A percentile compares a stretch with the other conserved stretches of the same genome.
Evolutionary conservation across 2,329 filamentous ascomycete genomes (phyloP).

Genomic region (Fusarium sp.): DNA sequence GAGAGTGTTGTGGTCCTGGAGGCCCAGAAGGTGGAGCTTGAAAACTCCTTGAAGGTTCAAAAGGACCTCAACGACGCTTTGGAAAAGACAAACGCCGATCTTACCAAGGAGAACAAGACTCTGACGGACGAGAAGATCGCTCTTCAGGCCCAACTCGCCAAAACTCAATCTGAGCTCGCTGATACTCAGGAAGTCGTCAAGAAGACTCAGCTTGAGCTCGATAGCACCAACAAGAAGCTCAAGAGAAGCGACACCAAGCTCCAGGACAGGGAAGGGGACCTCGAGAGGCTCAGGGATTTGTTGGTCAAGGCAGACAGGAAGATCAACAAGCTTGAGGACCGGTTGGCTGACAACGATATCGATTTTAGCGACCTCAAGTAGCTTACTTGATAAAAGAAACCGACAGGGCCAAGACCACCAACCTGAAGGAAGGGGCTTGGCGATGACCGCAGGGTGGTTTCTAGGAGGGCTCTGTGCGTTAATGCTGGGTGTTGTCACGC

Average conservation of each 20-base stretch:
- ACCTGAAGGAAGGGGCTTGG: neutral
- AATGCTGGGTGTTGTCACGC: neutral
- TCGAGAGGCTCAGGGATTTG: neutral
- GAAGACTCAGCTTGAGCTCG: neutral
- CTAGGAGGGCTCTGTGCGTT: neutral
- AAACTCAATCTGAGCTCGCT: neutral
- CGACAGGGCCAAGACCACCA: neutral
- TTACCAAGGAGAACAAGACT: neutral
- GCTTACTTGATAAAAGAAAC: neutral
- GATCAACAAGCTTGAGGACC: neutral
- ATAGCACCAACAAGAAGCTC: neutral
- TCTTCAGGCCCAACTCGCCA: neutral
- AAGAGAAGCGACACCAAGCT: neutral
- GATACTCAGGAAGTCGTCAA: neutral
- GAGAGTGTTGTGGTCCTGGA: neutral
- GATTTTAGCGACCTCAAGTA: neutral
- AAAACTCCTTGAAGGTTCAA: neutral
- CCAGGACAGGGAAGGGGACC: neutral
- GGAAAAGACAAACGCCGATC: neutral
- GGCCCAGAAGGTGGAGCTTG: neutral
- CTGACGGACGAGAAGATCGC: neutral
- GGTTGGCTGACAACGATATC: neutral
- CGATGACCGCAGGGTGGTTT: neutral
- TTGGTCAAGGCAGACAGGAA: neutral
- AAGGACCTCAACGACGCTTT: neutral